Evolutionary conservation across 2,329 filamentous ascomycete species (phyloP).

Genomic region (Fusarium multiceps): DNA sequence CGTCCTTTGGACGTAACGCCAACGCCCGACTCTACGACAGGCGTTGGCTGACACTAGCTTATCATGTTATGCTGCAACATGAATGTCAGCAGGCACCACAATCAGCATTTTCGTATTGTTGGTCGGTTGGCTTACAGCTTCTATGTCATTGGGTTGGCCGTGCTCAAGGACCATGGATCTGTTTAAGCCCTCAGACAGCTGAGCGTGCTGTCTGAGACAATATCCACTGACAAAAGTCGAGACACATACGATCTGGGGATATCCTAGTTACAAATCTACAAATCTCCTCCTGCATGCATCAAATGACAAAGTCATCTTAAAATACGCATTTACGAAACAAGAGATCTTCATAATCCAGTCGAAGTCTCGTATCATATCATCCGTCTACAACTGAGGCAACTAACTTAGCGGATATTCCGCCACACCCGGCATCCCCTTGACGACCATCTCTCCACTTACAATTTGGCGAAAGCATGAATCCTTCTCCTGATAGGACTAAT

Average conservation of each 20-base stretch:
- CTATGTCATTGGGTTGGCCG: slow-evolving; percentile 22
- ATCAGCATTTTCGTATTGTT: slow-evolving; percentile 34
- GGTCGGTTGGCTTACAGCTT: slow-evolving; percentile 9
- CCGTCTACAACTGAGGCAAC: slow-evolving; percentile 13
- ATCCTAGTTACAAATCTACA: slow-evolving; percentile 13
- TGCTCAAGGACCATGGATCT: slow-evolving; percentile 14
- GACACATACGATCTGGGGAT: not conserved
- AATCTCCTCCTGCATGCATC: not conserved
- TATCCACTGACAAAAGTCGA: not conserved
- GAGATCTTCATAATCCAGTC: not conserved
- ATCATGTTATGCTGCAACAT: slow-evolving; percentile 9
- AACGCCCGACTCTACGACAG: not conserved
- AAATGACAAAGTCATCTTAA: not conserved
- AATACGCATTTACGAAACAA: not conserved
- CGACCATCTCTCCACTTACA: slow-evolving; percentile 3
- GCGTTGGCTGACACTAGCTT: slow-evolving; percentile 35
- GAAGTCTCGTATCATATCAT: slow-evolving; percentile 24
- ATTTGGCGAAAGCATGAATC: not conserved
- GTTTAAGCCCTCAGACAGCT: slow-evolving; percentile 16
- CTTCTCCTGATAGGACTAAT: slow-evolving; percentile 12
- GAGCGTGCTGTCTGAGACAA: slow-evolving; percentile 1
- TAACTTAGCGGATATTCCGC: not conserved
- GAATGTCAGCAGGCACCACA: slow-evolving; percentile 16
- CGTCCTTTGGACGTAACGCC: slow-evolving; percentile 9
- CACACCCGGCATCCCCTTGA: slow-evolving; percentile 7